Evolutionary conservation across 2,329 filamentous ascomycete genomes (phyloP).

Genomic region (Chrysosporium keratinophilum): DNA sequence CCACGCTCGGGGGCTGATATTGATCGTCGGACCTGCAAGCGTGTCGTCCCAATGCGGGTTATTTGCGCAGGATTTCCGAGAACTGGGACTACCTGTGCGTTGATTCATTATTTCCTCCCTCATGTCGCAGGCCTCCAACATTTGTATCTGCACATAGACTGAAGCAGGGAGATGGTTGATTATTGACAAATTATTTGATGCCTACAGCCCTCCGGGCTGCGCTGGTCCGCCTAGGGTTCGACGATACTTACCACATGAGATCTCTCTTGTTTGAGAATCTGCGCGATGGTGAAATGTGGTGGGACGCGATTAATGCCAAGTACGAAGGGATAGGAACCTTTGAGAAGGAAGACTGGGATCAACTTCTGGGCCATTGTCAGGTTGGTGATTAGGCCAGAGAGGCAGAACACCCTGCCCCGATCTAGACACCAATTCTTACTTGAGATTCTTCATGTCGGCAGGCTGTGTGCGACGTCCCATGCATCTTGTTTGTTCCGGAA

Average conservation of each 20-base stretch:
- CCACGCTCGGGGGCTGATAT: background rate
- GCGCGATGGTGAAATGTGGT: conserved; percentile 48
- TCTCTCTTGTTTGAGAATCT: conserved; percentile 59
- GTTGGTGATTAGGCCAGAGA: conserved; percentile 15
- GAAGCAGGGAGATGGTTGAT: background rate
- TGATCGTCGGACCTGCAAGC: background rate
- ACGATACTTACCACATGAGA: conserved; percentile 66
- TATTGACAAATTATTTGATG: no score
- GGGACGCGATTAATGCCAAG: conserved; percentile 55
- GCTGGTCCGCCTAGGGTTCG: conserved; percentile 55
- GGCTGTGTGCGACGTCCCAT: conserved; percentile 61
- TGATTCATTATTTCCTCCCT: background rate
- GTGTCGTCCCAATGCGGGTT: conserved; percentile 9
- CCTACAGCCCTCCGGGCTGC: conserved; percentile 51
- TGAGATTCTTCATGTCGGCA: conserved; percentile 19
- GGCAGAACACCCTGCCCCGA: no score
- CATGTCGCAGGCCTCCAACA: background rate
- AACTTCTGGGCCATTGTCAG: conserved; percentile 54
- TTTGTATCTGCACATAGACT: no score
- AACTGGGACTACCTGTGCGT: conserved; percentile 9
- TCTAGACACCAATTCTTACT: background rate
- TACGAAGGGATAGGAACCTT: conserved; percentile 53
- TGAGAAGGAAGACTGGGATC: conserved; percentile 58
- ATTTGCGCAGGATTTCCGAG: conserved; percentile 10
- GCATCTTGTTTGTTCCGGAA: conserved; percentile 57